Evolutionary conservation across 495 filamentous ascomycete species (phyloP), one percentile per base, ranked within the genome.

Genomic region (Talaromyces wortmannii): DNA sequence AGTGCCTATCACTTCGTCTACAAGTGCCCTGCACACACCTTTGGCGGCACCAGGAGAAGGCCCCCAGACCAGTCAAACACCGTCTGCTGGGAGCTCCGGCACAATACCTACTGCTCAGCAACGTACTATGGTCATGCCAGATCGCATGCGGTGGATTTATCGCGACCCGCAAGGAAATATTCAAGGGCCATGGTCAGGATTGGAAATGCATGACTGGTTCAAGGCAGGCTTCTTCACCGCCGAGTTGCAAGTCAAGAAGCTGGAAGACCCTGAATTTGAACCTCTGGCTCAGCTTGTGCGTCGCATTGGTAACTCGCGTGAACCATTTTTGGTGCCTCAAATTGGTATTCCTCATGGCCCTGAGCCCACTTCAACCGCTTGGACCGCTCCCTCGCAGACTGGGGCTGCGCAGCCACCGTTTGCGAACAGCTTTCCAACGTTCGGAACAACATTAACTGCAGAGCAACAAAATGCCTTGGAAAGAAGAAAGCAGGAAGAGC

Each of bases 161-260:
- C 84, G 92, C 31, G 94, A 98, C 67, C 94, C 95, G 4, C 87
- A 92, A 66, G 91, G 92, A 43, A 84, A 86, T 46, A 85, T 88
- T 33, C 94, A 97, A 69, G 94, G 94, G 0, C 94, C 94, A 5
- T 98, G 91, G 77, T 95, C 89, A 42, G 94, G 94, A 4, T 76
- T 98, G 48, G 94, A 97, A 68, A 98, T 98, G 94, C 92, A 98
- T 63, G 94, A 98, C 62, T 98, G 94, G 94, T 98, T 96, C 73
- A 96, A 97, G 70, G 95, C 90, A 47, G 91, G 91, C 45, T 98
- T 97, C 75, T 98, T 98, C 72, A 94, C 90, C 8, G 83, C 91
- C 0, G 92, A 98, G 56, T 78, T 98, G 31, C 84, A 92, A 47
- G 92, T 98, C 52, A 96, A 92, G 74, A 95, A 96, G 61, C 72